Base-by-base conservation (phyloP, 2,329 filamentous ascomycete genomes). In the Sporothrix brasiliensis region DNA sequence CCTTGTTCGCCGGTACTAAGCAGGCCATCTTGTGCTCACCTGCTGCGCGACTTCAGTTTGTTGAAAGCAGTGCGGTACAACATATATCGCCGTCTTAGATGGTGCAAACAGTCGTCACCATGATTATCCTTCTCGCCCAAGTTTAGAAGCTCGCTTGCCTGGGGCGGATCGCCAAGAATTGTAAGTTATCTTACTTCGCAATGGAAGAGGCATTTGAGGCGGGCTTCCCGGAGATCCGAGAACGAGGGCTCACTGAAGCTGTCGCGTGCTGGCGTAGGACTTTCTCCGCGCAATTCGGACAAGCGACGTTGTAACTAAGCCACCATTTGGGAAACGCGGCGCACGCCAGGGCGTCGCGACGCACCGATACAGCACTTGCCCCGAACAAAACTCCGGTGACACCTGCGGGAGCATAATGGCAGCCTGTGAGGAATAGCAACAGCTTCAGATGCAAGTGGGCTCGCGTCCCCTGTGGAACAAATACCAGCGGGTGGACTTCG, bases 351-450 rank as follows among this genome's bases (percentile, higher is more conserved):
- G 34, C 34, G 34, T 34, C 34, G 7, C 34, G 34, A 14, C 10
- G 34, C 50, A 44, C 65, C 16, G 49, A 19, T 11, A 53, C 63
- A 53, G 47, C 41, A 68, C 69, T 71, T 71, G 68, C 67, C 69
- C 71, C 71, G 71, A 72, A 56, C 47, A 72, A 69, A 69, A 72
- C 69, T 68, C 71, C 71, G 71, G 53, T 50, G 54, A 27, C 27
- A 50, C 52, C 9, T 68, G 39, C 56, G 49, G 27, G 53, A 39
- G 60, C 21, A 63, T 53, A 50, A 67, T 21, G 49, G 16, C 30
- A 67, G 49, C 50, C 34, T 67, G 27, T 9, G 2, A 52, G n/a
- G 27, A 41, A 34, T 5, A 34, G 34, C 34, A 34, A 34, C 47
- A 44, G 65, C 30, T 44, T 39, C n/a, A 24, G n/a, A 14, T 27